Base-by-base conservation (phyloP, 2,329 filamentous ascomycete genomes). In the Clarireedia hainanense region DNA sequence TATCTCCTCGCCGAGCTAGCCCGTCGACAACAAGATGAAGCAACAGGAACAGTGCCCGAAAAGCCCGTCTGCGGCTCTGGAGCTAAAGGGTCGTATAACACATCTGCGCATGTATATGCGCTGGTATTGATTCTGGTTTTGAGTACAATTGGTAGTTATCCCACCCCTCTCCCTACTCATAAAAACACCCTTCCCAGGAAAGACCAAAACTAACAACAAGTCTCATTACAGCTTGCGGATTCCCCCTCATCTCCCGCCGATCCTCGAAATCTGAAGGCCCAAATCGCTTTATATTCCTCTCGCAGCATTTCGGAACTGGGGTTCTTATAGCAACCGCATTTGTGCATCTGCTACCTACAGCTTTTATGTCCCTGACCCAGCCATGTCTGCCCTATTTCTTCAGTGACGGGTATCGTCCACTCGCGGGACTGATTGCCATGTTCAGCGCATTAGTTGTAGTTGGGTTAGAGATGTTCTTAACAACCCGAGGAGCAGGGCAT, bases 291-390 rank as follows among this genome's bases (percentile, higher is more conserved):
- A 75, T 84, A 52, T 84, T 84, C 65, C 68, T 83, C 49, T 80
- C 77, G 2, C 75, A 81, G 60, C 86, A 90, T 72, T 87, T 89
- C 61, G 87, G 89, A 66, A 94, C 89, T 1, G 89, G 89, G 57
- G 89, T 94, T 20, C 75, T 94, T n/a, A 85, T 94, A 59, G 88
- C 89, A 10, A 94, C 89, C 1, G 88, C 89, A 55, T 94, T 94
- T 66, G 88, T 92, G 26, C 80, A 84, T 65, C 72, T 85, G n/a
- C 74, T 85, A 5, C 81, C 81, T 10, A 84, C 81, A 1, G 81
- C 81, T 23, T 85, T 83, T 62, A 72, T 75, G 20, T 83, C 78
- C 14, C 69, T 84, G 34, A 82, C 80, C 9, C 77, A 84, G 63
- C 77, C 79, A 69, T 85, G 82, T 71, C 81, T 95, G 0, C 88